Percentiles rank a stretch among this genome's conserved stretches.
phyloP scores from a whole-genome alignment of 192 early-diverging fungal genomes.

The Globomyces pollinis-pini region DNA sequence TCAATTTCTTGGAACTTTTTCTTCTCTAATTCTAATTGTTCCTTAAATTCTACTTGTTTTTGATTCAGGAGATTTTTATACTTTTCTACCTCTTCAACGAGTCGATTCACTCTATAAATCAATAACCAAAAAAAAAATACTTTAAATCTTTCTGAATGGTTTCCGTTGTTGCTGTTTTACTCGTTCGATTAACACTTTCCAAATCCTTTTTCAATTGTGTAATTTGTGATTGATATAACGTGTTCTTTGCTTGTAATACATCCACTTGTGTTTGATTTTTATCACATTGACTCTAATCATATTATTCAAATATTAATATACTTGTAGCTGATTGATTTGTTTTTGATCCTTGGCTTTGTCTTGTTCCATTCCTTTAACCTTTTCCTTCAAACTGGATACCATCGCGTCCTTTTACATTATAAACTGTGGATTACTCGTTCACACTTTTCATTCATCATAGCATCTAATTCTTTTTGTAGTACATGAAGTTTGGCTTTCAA shows the following conservation, averaged over 20 bases:
- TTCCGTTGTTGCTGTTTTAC: constrained; percentile 25
- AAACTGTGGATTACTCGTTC: constrained; percentile 8
- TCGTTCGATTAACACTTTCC: constrained; percentile 19
- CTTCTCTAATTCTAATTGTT: constrained; percentile 26
- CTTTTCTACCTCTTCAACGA: constrained; percentile 43
- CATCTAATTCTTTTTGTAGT: constrained; percentile 44
- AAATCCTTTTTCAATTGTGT: constrained; percentile 19
- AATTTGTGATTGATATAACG: constrained; percentile 16
- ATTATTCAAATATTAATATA: constrained; percentile 20
- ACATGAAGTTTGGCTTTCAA: constrained; percentile 44
- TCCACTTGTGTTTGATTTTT: constrained; percentile 16
- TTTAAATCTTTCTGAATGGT: constrained; percentile 41
- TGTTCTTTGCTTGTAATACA: neutral
- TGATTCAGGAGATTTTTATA: constrained; percentile 20
- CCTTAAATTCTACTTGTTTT: constrained; percentile 27
- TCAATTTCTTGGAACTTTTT: constrained; percentile 27
- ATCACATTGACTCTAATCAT: constrained; percentile 20
- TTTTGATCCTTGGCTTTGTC: constrained; percentile 30
- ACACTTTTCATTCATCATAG: constrained; percentile 21
- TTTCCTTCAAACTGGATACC: constrained; percentile 31
- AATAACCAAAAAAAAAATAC: too few species aligned
- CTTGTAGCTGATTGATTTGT: constrained; percentile 19
- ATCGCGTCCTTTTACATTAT: constrained; percentile 23
- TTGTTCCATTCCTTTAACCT: constrained; percentile 38
- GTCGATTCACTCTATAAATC: too few species aligned